A percentile compares a stretch with the other conserved stretches of the same genome.
phyloP scores from a whole-genome alignment of 768 basidiomycete genomes.

The Baorangia bicolor region DNA sequence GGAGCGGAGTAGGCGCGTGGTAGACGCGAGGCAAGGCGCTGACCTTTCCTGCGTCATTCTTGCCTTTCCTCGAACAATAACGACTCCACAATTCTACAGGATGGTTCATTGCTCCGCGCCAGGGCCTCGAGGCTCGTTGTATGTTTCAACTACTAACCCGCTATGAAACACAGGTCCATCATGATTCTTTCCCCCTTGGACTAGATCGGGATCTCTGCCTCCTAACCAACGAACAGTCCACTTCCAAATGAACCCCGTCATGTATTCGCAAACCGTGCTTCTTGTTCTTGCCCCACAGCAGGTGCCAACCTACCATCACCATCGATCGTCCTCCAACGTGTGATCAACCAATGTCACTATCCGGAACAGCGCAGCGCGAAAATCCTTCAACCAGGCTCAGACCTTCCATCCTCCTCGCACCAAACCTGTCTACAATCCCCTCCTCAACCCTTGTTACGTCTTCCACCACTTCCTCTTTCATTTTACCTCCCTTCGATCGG shows the following conservation, averaged over 20 bases:
- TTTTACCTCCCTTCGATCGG: constrained; percentile 12
- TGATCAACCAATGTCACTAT: constrained; percentile 15
- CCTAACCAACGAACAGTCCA: constrained; percentile 10
- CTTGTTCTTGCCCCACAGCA: constrained; percentile 14
- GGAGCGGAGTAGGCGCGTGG: constrained; percentile 3
- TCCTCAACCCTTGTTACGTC: constrained; percentile 26
- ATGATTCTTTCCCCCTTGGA: not conserved
- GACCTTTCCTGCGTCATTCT: not conserved
- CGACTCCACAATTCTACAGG: constrained; percentile 11
- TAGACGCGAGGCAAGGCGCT: constrained; percentile 8
- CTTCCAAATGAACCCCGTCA: constrained; percentile 24
- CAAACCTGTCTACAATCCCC: constrained; percentile 28
- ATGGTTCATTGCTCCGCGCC: constrained; percentile 5
- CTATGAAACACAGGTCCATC: not conserved
- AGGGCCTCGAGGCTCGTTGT: constrained; percentile 1
- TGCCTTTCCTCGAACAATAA: not conserved
- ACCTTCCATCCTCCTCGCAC: constrained; percentile 16
- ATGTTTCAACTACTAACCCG: not conserved
- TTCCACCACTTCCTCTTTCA: constrained; percentile 27
- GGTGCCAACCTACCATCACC: constrained; percentile 1
- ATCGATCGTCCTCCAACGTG: constrained; percentile 8
- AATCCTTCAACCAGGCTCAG: constrained; percentile 6
- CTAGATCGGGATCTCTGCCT: constrained; percentile 15
- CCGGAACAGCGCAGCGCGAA: not conserved
- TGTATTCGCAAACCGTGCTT: not conserved